Evolutionary conservation across 805 yeast genomes (phyloP), one percentile per base, ranked within the genome.

Genomic region (Kockiozyma suomiensis): DNA sequence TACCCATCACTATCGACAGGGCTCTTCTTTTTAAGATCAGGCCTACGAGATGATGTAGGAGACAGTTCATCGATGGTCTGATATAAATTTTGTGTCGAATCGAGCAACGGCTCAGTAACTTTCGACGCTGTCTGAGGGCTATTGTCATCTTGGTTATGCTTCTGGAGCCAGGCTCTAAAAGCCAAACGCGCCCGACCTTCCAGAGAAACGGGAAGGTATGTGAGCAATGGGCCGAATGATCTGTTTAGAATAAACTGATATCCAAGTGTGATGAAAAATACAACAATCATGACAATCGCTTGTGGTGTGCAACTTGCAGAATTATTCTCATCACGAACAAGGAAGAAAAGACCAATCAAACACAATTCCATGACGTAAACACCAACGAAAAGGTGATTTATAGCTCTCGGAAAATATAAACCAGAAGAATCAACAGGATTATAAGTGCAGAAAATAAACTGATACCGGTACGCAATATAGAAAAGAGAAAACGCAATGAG

Each of bases 331-430:
- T 85, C 79, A 55, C 78, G 76, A 62, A 86, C 85, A 15, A 88
- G 72, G 43, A 88, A 81, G 66, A 89, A 85, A 8, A 90, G 74
- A 0, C 97, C 97, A 43, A 88, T 79, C 67, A 91, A 73, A 63
- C 92, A 87, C 38, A 86, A 76, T 69, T 91, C 96, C 69, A 89
- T 77, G 68, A 91, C 88, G 71, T 91, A 91, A 1, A 91, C 74
- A 0, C 97, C 97, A 0, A 88, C 78, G 68, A 87, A 90, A 46
- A 91, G 72, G 58, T 90, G 96, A 58, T 87, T 79, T 19, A 91
- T 73, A 0, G 96, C 96, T 1, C 78, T 77, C 0, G 94, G 88
- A 71, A 88, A 91, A 47, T 87, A 76, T 59, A 76, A 78, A 0
- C 97, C 97, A 33, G 69, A 69, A 2, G 76, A 70, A 25, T 70